These are phyloP conservation scores for Cyclocybe cylindracea DNA, from an alignment of 768 basidiomycete species.

Conservation along the genomic window DNA sequence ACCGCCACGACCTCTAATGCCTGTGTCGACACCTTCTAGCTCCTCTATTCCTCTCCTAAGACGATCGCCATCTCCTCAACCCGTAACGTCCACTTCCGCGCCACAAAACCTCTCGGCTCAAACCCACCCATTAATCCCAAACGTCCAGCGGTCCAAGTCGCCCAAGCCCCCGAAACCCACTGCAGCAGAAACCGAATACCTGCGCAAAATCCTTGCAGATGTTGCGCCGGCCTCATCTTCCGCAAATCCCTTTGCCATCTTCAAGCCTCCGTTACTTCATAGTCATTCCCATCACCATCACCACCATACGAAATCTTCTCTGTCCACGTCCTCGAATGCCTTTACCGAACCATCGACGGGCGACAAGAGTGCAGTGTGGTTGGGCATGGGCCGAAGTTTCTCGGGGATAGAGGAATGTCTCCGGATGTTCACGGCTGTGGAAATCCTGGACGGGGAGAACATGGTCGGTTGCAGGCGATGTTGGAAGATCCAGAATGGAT, in stretches of 20 bases:
- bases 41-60: not conserved
- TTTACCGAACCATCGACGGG: not conserved
- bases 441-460: slow-evolving; percentile 91
- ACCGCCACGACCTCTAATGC: slow-evolving; percentile 1
- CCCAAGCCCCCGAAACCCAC: slow-evolving; percentile 57
- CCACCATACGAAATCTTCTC: not conserved
- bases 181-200: slow-evolving; percentile 61
- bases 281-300: slow-evolving; percentile 9
- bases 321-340: not conserved
- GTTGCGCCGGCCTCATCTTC: slow-evolving; percentile 40
- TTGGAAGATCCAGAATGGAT: slow-evolving; percentile 87
- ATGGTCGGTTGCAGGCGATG: slow-evolving; percentile 91
- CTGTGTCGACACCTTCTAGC: not conserved
- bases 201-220: slow-evolving; percentile 70
- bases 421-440: slow-evolving; percentile 89
- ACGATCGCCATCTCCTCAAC: not conserved
- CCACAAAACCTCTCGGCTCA: not conserved
- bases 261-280: slow-evolving; percentile 37
- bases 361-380: slow-evolving; percentile 25
- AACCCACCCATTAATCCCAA: slow-evolving; percentile 14
- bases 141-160: slow-evolving; percentile 37
- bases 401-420: slow-evolving; percentile 78
- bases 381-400: slow-evolving; percentile 49
- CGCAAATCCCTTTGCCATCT: slow-evolving; percentile 48
- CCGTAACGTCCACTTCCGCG: slow-evolving; percentile 5